Conservation (phyloP, 73 alveolate genomes). For the Diophrys appendiculata region DNA sequence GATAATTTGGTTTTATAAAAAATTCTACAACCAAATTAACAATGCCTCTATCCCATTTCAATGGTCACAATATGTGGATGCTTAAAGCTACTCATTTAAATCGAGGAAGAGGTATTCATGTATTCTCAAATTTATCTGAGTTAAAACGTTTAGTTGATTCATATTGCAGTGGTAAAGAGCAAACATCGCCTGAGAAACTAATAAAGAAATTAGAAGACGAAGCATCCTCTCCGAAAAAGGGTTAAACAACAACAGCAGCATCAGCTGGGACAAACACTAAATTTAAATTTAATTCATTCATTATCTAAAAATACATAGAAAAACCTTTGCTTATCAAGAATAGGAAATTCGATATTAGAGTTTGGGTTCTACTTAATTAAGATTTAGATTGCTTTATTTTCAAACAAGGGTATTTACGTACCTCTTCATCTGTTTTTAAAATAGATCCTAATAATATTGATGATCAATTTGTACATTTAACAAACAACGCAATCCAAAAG, state of each 20-base stretch:
- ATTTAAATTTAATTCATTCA: conserved; percentile 44
- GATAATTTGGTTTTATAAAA: too few species aligned
- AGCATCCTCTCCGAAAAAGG: too few species aligned
- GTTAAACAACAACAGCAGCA: too few species aligned
- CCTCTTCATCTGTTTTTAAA: conserved; percentile 63
- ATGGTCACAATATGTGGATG: conserved; percentile 58
- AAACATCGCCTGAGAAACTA: background rate
- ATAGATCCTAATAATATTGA: conserved; percentile 52
- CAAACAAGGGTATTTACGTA: conserved; percentile 83
- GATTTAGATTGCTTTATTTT: conserved; percentile 46
- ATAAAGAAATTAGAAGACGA: too few species aligned
- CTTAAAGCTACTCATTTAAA: conserved; percentile 76
- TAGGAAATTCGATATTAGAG: conserved; percentile 81
- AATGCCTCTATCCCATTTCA: conserved; percentile 44
- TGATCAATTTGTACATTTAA: conserved; percentile 72
- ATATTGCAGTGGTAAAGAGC: conserved; percentile 52
- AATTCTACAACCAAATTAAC: background rate
- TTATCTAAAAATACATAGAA: conserved; percentile 68
- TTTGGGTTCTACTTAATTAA: conserved; percentile 67
- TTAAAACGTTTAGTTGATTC: conserved; percentile 42
- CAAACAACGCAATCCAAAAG: conserved; percentile 82
- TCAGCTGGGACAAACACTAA: conserved; percentile 2
- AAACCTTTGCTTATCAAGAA: conserved; percentile 69
- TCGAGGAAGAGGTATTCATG: conserved; percentile 86
- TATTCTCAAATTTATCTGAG: conserved; percentile 53